Base-by-base conservation (phyloP, 1,284 basidiomycete species). In the Ustilago sp. region DNA sequence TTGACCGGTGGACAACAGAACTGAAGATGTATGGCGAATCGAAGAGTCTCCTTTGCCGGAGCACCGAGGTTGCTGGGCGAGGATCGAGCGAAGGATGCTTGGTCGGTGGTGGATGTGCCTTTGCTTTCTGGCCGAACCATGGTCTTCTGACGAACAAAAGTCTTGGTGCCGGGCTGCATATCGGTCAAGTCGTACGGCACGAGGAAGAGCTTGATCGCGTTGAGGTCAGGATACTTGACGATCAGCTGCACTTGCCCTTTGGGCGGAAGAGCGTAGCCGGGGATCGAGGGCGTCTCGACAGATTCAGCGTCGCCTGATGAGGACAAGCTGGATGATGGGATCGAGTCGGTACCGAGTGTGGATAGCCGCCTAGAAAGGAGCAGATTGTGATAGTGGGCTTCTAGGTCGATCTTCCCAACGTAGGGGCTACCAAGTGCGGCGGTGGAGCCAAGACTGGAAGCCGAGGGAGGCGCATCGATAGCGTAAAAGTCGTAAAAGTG, bases 201-300 rank as follows among this genome's bases (percentile, higher is more conserved):
- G 2, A 89, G 79, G 67, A 89, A 89, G 11, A 88, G 87, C 77
- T 89, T 88, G 77, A 88, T 79, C 0, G 88, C 86, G 31, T 84
- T 79, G 48, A 73, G 64, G 32, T 84, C 82, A 3, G 87, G 81
- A 32, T 87, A 88, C 79, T 88, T 88, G 81, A 89, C 82, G 32
- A 89, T 83, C 9, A 89, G 82, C 79, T 89, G 89, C 8, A 89
- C 77, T 68, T 89, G 88, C n/a, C 89, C 89, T 31, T 86, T 80
- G 0, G 84, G 84, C 0, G 88, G 88, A 6, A 89, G 84, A 35
- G 86, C 82, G 69, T 88, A 89, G 15, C 89, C 89, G 0, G 89
- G 89, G 65, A 88, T 88, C 3, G 61, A 32, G 4, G 78, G 72
- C 48, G 70, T 11, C 0, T 76, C 60, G 45, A 23, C 12, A 4